phyloP scores from a whole-genome alignment of 306 rosid species.

The Notholithocarpus densiflorus region DNA sequence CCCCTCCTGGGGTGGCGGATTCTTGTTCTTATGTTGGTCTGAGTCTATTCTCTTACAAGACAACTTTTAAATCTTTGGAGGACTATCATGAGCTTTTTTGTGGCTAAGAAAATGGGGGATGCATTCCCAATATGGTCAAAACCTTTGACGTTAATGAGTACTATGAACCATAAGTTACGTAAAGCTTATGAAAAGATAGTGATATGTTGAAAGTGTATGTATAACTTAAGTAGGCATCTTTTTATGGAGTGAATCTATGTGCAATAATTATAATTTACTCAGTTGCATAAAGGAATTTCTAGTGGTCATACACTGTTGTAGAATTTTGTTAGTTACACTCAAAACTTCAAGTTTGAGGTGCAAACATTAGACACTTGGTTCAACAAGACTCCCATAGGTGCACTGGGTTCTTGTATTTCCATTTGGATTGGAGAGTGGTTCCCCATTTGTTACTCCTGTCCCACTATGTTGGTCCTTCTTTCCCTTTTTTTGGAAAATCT shows the following conservation, averaged over 20 bases:
- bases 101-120: not conserved
- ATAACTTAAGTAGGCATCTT: not conserved
- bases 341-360: not conserved
- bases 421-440: not conserved
- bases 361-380: not conserved
- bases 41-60: not conserved
- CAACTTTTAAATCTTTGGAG: not conserved
- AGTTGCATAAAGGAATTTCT: not conserved
- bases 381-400: not conserved
- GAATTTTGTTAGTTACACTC: not conserved
- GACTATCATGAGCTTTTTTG: not conserved
- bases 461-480: not conserved
- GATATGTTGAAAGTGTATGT: not conserved
- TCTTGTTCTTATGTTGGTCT: too few relatives aligned
- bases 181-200: not conserved
- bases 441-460: not conserved
- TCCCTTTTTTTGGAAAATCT: not conserved
- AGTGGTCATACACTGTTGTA: not conserved
- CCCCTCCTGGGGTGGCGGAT: rapidly evolving
- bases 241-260: not conserved
- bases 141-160: not conserved
- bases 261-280: not conserved
- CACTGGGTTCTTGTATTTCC: not conserved
- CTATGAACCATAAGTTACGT: not conserved
- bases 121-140: not conserved